Evolutionary conservation across 345 rosid species (phyloP).

Genomic region (Camelina laxa): DNA sequence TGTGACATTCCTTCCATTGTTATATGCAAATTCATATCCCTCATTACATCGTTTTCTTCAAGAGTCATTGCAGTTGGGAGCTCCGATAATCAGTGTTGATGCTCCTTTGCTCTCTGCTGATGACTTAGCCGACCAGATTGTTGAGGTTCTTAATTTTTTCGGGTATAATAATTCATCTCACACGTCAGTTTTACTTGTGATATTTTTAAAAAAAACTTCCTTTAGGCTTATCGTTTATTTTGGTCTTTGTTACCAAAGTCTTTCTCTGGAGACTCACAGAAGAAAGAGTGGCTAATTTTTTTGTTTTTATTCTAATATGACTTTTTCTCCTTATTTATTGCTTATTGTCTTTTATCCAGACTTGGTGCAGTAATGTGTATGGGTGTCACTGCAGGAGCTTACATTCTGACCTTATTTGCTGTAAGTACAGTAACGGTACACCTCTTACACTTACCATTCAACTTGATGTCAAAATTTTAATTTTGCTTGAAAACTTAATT

Average conservation of each 20-base stretch:
- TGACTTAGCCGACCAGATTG: slow-evolving; percentile 92
- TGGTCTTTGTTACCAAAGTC: not conserved
- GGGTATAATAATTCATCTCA: slow-evolving; percentile 59
- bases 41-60: slow-evolving; percentile 62
- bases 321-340: slow-evolving; percentile 9
- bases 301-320: not conserved
- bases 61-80: slow-evolving; percentile 95
- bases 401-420: slow-evolving; percentile 87
- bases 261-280: not conserved
- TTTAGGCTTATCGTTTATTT: not conserved
- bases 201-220: not conserved
- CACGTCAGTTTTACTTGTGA: not conserved
- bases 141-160: slow-evolving; percentile 90
- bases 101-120: slow-evolving; percentile 76
- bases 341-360: slow-evolving; percentile 46
- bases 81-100: slow-evolving; percentile 61
- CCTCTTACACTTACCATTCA: not conserved
- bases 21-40: slow-evolving; percentile 48
- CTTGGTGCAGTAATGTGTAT: slow-evolving; percentile 97
- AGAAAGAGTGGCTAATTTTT: slow-evolving; percentile 15
- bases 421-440: slow-evolving; percentile 51
- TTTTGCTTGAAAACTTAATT: slow-evolving; percentile 6
- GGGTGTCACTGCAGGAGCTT: slow-evolving; percentile 99
- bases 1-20: slow-evolving; percentile 20
- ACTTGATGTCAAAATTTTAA: not conserved